Percentiles rank a stretch among this genome's conserved stretches.
These are phyloP conservation scores for Ogataea ramenticola DNA, from an alignment of 805 yeast genomes.

Conservation along the genomic window DNA sequence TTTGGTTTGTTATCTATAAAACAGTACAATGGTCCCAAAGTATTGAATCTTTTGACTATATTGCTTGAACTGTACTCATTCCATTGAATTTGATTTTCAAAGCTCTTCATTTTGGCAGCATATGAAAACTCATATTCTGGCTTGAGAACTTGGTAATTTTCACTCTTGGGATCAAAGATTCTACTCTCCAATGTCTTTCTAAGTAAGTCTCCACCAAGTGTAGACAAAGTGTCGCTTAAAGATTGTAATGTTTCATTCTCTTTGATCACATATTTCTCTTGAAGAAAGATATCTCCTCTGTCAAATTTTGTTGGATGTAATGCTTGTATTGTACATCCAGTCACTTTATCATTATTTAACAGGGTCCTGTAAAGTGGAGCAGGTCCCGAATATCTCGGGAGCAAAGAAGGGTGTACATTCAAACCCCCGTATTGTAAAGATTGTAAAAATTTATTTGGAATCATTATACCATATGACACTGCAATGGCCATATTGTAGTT, in stretches of 20 bases:
- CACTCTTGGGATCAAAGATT: slow-evolving; percentile 16
- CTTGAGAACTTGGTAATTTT: slow-evolving; percentile 8
- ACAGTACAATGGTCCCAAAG: slow-evolving; percentile 52
- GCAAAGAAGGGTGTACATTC: slow-evolving; percentile 87
- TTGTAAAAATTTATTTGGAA: slow-evolving; percentile 54
- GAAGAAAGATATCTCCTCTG: slow-evolving; percentile 61
- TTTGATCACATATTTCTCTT: slow-evolving; percentile 36
- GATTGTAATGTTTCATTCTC: slow-evolving; percentile 36
- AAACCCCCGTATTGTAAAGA: slow-evolving; percentile 57
- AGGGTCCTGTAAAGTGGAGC: slow-evolving; percentile 83
- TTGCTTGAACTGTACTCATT: slow-evolving; percentile 23
- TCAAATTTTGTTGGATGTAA: slow-evolving; percentile 86
- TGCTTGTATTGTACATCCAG: slow-evolving; percentile 89
- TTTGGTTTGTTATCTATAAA: slow-evolving; percentile 29
- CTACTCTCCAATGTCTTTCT: slow-evolving; percentile 32
- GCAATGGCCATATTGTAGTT: slow-evolving; percentile 70
- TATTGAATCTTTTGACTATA: slow-evolving; percentile 36
- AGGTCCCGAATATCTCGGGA: slow-evolving; percentile 81
- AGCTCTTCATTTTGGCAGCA: slow-evolving; percentile 49
- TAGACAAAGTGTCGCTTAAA: slow-evolving; percentile 47
- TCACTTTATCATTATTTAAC: slow-evolving; percentile 47
- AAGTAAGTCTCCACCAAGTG: slow-evolving; percentile 55
- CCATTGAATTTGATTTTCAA: slow-evolving; percentile 45
- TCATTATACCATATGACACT: slow-evolving; percentile 80
- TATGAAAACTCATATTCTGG: slow-evolving; percentile 34